phyloP scores from a whole-genome alignment of 2,329 filamentous ascomycete species.

The Phialemoniopsis sp. region DNA sequence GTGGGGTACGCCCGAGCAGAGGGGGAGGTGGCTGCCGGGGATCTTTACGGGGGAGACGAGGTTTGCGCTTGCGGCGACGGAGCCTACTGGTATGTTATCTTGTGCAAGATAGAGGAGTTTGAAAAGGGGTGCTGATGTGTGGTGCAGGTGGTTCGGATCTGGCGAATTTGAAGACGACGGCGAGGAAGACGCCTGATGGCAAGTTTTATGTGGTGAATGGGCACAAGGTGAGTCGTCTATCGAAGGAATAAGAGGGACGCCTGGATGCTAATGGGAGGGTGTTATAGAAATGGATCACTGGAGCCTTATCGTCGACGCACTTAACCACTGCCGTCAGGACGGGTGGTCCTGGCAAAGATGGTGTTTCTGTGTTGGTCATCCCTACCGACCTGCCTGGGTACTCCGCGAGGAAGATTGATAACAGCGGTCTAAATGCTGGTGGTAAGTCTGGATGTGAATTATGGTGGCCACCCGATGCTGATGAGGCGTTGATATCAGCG shows the following conservation, averaged over 20 bases:
- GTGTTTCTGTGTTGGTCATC: constrained; percentile 56
- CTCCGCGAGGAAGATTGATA: constrained; percentile 49
- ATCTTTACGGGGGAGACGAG: constrained; percentile 54
- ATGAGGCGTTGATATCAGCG: too few species aligned
- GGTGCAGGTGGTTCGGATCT: constrained; percentile 55
- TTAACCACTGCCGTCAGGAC: constrained; percentile 60
- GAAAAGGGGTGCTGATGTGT: too few species aligned
- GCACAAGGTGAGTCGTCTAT: constrained; percentile 40
- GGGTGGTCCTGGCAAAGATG: constrained; percentile 44
- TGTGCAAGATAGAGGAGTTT: too few species aligned
- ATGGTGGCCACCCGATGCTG: too few species aligned
- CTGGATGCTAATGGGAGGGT: not conserved
- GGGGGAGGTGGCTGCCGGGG: constrained; percentile 52
- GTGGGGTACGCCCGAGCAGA: constrained; percentile 57
- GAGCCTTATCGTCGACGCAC: constrained; percentile 55
- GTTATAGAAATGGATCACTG: constrained; percentile 59
- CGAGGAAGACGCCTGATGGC: constrained; percentile 35
- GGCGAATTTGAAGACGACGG: constrained; percentile 58
- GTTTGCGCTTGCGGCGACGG: constrained; percentile 63
- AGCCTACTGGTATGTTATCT: constrained; percentile 33
- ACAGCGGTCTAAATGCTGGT: constrained; percentile 64
- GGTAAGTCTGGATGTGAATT: constrained; percentile 26
- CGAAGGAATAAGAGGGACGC: not conserved
- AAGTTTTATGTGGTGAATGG: constrained; percentile 60
- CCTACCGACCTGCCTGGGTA: constrained; percentile 46